A percentile compares a stretch with the other conserved stretches of the same genome.
phyloP scores from a whole-genome alignment of 2,329 filamentous ascomycete species.

The Epichloe brachyelytri region DNA sequence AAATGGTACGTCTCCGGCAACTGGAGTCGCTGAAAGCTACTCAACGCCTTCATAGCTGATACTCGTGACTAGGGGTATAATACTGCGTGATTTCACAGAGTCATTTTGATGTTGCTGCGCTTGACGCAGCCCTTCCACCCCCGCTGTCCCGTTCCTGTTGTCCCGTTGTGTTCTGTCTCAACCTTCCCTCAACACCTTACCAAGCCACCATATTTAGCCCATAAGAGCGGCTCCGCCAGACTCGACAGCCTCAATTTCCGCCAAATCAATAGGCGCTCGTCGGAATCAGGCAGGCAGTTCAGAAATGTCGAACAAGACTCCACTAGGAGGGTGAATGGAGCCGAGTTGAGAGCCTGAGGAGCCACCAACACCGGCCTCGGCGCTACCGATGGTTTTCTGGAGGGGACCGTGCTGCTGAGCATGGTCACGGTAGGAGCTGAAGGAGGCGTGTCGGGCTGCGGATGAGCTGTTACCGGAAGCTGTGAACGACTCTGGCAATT shows the following conservation, averaged over 20 bases:
- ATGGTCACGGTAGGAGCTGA: slow-evolving; percentile 66
- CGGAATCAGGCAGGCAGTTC: slow-evolving; percentile 80
- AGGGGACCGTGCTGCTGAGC: slow-evolving; percentile 69
- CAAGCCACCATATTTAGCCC: slow-evolving; percentile 22
- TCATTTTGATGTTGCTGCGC: neutral
- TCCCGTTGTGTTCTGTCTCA: neutral
- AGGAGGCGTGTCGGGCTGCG: slow-evolving; percentile 41
- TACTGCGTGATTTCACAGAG: neutral
- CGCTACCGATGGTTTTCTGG: slow-evolving; percentile 38
- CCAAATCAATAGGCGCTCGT: slow-evolving; percentile 56
- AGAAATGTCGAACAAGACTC: slow-evolving; percentile 76
- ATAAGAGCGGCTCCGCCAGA: slow-evolving; percentile 65
- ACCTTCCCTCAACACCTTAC: neutral
- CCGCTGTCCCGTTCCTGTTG: neutral
- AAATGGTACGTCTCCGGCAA: neutral
- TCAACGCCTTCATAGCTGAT: neutral
- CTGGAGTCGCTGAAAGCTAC: neutral
- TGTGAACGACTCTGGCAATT: slow-evolving; percentile 44
- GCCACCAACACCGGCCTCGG: slow-evolving; percentile 39
- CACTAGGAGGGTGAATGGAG: slow-evolving; percentile 54
- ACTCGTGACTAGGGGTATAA: neutral
- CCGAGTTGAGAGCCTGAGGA: slow-evolving; percentile 58
- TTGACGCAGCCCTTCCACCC: neutral
- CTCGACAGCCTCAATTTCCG: slow-evolving; percentile 93
- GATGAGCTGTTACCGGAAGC: slow-evolving; percentile 17